A percentile compares a stretch with the other conserved stretches of the same genome.
Evolutionary conservation across 306 rosid genomes (phyloP).

Genomic region (Acacia confusa): DNA sequence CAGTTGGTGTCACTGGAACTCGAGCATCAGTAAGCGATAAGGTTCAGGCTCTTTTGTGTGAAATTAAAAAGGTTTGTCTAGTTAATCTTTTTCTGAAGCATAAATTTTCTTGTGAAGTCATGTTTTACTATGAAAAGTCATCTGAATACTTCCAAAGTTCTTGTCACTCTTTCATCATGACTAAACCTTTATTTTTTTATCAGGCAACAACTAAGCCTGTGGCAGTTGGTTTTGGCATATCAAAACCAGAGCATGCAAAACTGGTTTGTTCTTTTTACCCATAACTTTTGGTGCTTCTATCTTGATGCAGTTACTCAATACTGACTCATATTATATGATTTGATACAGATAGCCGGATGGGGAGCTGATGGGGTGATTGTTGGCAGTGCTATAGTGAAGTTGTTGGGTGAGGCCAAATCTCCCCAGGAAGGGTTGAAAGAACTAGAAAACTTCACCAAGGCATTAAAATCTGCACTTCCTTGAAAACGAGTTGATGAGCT

Average conservation of each 20-base stretch:
- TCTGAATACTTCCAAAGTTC: slow-evolving; percentile 11
- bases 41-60: slow-evolving; percentile 64
- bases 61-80: slow-evolving; percentile 76
- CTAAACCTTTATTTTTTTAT: background rate
- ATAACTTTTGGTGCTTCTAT: slow-evolving; percentile 25
- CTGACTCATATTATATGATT: slow-evolving; percentile 16
- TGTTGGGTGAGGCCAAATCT: slow-evolving; percentile 76
- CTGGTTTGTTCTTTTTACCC: slow-evolving; percentile 50
- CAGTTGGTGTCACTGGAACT: slow-evolving; percentile 89
- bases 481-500: slow-evolving; percentile 30
- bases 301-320: background rate
- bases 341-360: slow-evolving; percentile 73
- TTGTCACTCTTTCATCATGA: background rate
- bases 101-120: slow-evolving; percentile 5
- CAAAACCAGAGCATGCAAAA: slow-evolving; percentile 81
- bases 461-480: slow-evolving; percentile 62
- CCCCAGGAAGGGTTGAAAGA: slow-evolving; percentile 86
- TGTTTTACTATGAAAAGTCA: background rate
- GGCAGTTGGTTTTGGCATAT: slow-evolving; percentile 96
- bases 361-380: slow-evolving; percentile 97
- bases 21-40: slow-evolving; percentile 69
- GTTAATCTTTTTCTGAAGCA: background rate
- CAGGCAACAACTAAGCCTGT: slow-evolving; percentile 86
- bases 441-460: slow-evolving; percentile 55
- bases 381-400: slow-evolving; percentile 90